phyloP scores from a whole-genome alignment of 139 green algal genomes.

The Tetraselmis chui region DNA sequence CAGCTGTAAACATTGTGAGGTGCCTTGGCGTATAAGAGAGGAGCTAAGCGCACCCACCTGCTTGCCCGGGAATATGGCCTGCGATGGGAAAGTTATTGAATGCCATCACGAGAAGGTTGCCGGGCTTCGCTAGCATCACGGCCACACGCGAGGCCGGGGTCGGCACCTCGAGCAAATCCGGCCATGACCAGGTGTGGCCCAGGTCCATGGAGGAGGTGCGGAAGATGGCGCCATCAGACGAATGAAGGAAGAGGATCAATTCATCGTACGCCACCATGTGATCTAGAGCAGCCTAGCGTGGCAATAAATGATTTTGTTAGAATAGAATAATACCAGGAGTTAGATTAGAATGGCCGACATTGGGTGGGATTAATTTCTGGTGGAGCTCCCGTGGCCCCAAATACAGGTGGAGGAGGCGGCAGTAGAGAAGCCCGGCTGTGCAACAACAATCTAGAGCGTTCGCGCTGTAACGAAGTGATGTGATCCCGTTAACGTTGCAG shows the following conservation, averaged over 20 bases:
- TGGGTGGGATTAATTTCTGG: too few species aligned
- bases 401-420: too few species aligned
- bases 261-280: not conserved
- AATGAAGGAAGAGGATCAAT: not conserved
- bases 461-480: too few species aligned
- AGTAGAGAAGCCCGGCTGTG: too few species aligned
- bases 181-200: not conserved
- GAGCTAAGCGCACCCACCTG: not conserved
- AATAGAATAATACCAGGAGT: too few species aligned
- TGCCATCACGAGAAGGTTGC: not conserved
- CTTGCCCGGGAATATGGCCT: not conserved
- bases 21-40: too few species aligned
- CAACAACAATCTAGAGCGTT: too few species aligned
- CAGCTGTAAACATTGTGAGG: too few species aligned
- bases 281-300: not conserved
- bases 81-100: not conserved
- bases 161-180: not conserved
- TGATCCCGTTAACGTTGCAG: too few species aligned
- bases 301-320: too few species aligned
- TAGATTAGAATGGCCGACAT: too few species aligned
- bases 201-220: not conserved
- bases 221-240: not conserved
- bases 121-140: not conserved
- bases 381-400: too few species aligned
- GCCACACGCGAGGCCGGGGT: not conserved